phyloP scores from a whole-genome alignment of 352 stramenopile species.

The Pythium insidiosum region DNA sequence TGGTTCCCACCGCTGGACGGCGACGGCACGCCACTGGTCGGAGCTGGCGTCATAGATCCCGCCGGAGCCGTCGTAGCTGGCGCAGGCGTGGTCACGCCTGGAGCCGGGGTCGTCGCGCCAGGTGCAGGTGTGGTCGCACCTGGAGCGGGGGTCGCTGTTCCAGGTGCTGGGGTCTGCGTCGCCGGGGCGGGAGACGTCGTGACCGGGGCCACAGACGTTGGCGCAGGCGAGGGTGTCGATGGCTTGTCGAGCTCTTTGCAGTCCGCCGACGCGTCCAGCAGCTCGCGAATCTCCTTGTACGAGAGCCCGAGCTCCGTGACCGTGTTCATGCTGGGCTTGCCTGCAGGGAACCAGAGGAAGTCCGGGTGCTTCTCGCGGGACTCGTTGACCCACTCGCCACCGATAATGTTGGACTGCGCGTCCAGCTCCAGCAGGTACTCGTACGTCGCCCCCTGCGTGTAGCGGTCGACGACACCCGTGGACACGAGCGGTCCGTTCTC shows the following conservation, averaged over 20 bases:
- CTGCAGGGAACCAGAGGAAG: constrained; percentile 53
- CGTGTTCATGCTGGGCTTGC: background rate
- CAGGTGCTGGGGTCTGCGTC: background rate
- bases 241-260: constrained; percentile 1
- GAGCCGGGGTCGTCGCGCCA: background rate
- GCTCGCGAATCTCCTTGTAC: constrained; percentile 13
- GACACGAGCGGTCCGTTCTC: constrained; percentile 44
- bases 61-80: constrained; percentile 1
- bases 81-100: background rate
- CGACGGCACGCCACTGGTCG: background rate
- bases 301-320: constrained; percentile 9
- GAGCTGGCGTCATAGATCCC: background rate
- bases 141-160: background rate
- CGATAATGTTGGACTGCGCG: constrained; percentile 42
- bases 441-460: constrained; percentile 50
- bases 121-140: no score
- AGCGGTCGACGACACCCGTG: constrained; percentile 29
- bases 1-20: background rate
- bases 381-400: constrained; percentile 50
- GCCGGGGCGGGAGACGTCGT: background rate
- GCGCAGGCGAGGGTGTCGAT: background rate
- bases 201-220: background rate
- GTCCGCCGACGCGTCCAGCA: constrained; percentile 9
- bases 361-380: constrained; percentile 52
- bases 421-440: constrained; percentile 68